Percentiles rank a stretch among this genome's conserved stretches.
Conservation (phyloP, 371 early-diverging fungal species). For the Capniomyces stellatus region DNA sequence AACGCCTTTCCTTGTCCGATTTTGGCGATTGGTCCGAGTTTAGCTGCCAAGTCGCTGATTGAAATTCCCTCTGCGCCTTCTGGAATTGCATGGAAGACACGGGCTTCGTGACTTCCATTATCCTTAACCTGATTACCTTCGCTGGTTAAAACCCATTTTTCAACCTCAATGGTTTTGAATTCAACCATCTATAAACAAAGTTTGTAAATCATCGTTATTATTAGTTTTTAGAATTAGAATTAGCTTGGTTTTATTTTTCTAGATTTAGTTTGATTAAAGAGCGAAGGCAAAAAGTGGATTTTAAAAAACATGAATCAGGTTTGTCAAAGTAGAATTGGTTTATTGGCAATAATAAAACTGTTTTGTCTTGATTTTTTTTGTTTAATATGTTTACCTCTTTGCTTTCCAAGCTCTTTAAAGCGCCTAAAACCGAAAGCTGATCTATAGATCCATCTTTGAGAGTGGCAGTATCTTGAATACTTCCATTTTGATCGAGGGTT, state of each 20-base stretch:
- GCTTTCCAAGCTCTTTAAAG: constrained; percentile 64
- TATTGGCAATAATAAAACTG: too few species aligned
- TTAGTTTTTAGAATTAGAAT: not conserved
- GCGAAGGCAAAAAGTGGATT: not conserved
- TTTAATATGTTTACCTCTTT: constrained; percentile 47
- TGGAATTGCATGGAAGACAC: constrained; percentile 79
- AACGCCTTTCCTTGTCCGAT: constrained; percentile 90
- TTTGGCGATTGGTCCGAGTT: constrained; percentile 55
- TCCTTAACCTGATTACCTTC: constrained; percentile 76
- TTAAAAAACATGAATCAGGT: too few species aligned
- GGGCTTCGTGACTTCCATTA: constrained; percentile 83
- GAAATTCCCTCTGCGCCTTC: constrained; percentile 59
- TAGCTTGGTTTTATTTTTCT: not conserved
- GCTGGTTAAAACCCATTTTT: constrained; percentile 60
- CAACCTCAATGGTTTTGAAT: constrained; percentile 60
- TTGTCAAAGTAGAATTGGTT: too few species aligned
- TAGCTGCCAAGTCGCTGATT: constrained; percentile 53
- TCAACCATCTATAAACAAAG: constrained; percentile 42
- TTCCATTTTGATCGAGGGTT: constrained; percentile 39
- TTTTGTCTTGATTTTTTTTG: too few species aligned
- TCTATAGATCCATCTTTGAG: constrained; percentile 34
- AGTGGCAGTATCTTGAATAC: constrained; percentile 40
- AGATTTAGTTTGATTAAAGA: not conserved
- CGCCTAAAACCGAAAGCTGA: constrained; percentile 41
- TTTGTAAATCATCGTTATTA: not conserved